Evolutionary conservation across 2,329 filamentous ascomycete species (phyloP).

Genomic region (Trichophyton schoenleinii): DNA sequence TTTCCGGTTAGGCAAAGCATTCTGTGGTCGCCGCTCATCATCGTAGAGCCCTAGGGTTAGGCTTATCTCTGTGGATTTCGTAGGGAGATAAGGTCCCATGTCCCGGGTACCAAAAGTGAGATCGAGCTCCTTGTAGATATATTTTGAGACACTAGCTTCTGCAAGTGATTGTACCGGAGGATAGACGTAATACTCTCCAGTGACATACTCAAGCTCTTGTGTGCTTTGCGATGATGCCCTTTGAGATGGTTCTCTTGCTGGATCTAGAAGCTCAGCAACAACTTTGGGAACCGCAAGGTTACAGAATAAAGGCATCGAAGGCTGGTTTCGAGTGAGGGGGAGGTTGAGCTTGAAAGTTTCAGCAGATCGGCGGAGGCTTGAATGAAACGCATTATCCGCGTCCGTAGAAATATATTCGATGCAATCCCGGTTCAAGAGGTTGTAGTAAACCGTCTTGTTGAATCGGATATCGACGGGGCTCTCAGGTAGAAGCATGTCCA

Average conservation of each 20-base stretch:
- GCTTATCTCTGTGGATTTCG: conserved; percentile 21
- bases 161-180: conserved; percentile 22
- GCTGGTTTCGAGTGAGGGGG: conserved; percentile 6
- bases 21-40: conserved; percentile 8
- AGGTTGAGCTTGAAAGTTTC: conserved; percentile 14
- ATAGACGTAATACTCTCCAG: conserved; percentile 24
- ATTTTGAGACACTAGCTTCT: conserved; percentile 20
- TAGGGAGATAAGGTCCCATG: conserved; percentile 23
- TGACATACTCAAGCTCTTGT: conserved; percentile 9
- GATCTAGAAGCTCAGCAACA: not conserved
- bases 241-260: not conserved
- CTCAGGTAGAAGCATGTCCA: conserved; percentile 31
- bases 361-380: conserved; percentile 17
- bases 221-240: not conserved
- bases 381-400: conserved; percentile 9
- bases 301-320: conserved; percentile 22
- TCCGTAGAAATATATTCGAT: conserved; percentile 4
- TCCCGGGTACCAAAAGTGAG: conserved; percentile 24
- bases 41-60: conserved; percentile 18
- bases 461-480: conserved; percentile 29
- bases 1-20: not conserved
- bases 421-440: conserved; percentile 16
- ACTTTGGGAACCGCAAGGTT: conserved; percentile 21
- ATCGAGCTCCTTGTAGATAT: conserved; percentile 22
- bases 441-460: conserved; percentile 22